Base-by-base conservation (phyloP, 2,329 filamentous ascomycete species). In the Talaromyces sp. region DNA sequence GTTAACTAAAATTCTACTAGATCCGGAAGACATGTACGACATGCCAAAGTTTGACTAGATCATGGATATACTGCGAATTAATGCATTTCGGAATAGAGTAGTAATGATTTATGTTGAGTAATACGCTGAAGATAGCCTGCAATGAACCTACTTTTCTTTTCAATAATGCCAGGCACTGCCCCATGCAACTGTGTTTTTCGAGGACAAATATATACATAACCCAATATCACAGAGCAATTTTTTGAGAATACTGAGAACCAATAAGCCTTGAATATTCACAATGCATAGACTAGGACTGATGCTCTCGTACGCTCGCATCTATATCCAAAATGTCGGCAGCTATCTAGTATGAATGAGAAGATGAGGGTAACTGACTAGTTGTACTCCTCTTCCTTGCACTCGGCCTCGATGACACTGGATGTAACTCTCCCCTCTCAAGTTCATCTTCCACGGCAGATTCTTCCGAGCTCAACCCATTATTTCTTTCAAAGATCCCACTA, bases 11-110 rank as follows among this genome's bases (percentile, higher is more conserved):
- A 27, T 45, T 45, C 5, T 16, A 39, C 7, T 22, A 83, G 84
- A 86, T 76, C 82, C 82, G 1, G 81, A 82, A 39, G 81, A 80
- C 9, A 82, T 81, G 41, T 86, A 86, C 73, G 79, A 82, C 62
- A 72, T 80, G 63, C 81, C 83, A 19, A 77, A 72, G 59, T 83
- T 85, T 60, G 45, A 24, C 9, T 66, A 31, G 41, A 48, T 43
- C 22, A 22, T n/a, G 9, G 27, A 52, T 24, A 47, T 31, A 45
- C 14, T 33, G 31, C 3, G 8, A 14, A 7, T 31, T 35, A 16
- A 33, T 6, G 27, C 7, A 31, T 31, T 31, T 31, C 5, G 14
- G 27, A n/a, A 9, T 54, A 33, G 27, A 59, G n/a, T 11, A 43
- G 35, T 43, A 31, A 43, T 31, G 39, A 58, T 31, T 45, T 31